Evolutionary conservation across 2,329 filamentous ascomycete species (phyloP), one percentile per base, ranked within the genome.

Genomic region (Exutisphaerella laricina): DNA sequence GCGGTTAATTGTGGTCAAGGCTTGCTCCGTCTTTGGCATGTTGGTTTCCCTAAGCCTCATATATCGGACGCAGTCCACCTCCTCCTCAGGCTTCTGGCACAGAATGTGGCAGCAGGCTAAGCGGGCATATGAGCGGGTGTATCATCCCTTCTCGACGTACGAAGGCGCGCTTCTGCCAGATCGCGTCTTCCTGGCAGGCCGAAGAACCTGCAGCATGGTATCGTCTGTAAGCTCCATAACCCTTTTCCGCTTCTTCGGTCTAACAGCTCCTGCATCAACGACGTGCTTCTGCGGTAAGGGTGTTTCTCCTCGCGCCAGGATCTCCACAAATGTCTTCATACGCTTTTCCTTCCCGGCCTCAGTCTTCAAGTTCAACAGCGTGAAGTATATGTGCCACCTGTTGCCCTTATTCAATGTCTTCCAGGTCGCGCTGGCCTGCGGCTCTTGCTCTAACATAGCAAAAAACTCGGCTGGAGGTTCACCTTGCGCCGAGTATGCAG

Each of bases 401-500:
- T 72, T 67, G 4, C 66, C 62, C 53, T 66, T 72, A 14, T 60
- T 68, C 52, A 80, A 45, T 2, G 50, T 51, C 3, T 69, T 63
- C 48, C 73, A 78, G 23, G 65, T 67, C 1, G 44, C 49, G 12
- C 63, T 62, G 0, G 68, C 70, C 12, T 49, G 50, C 1, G 57
- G 49, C n/a, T 65, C 63, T 4, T 14, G 55, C 2, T 61, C 57
- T 34, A 79, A 48, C 8, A 69, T 71, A 1, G 32, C 57, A 28
- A 65, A 60, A 39, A 82, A 72, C 49, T 79, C 76, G 0, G 60
- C 55, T 0, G 77, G 74, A 2, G 73, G 66, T 12, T 63, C 56
- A 2, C 73, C 72, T 10, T 59, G 66, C 37, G 70, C 70, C 4
- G 70, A 69, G 50, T 81, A 81, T 2, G 78, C 78, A 18, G 67